Evolutionary conservation across 768 basidiomycete species (phyloP), one percentile per base, ranked within the genome.

Genomic region (Rhodotorula toruloides): DNA sequence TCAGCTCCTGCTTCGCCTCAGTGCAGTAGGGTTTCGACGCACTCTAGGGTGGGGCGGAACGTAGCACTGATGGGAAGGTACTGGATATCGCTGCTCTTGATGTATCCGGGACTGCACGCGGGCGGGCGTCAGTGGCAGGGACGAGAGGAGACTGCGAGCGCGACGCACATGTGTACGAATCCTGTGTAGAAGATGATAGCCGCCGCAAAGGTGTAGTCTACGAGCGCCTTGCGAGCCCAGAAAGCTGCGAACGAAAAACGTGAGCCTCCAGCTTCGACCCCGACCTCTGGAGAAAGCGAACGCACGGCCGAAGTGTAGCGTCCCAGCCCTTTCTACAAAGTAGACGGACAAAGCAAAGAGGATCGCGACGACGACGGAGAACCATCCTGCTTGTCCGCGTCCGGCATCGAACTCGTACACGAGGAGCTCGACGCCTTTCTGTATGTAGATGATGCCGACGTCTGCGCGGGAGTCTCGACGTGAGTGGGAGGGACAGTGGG

Each of bases 161-260:
- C 2, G 11, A 29, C 65, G 39, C 34, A 73, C 70, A 75, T 74
- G 64, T 75, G 74, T 3, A 68, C 63, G 49, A 74, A 74, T 0
- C 74, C 74, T 13, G 73, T 71, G 70, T 65, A 75, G 64, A 74
- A 69, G 39, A 76, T 65, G 42, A 74, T 60, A 2, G 69, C 63
- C 2, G 73, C 57, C 0, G 74, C 70, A 63, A 77, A 75, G 7
- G 74, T 67, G 52, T 75, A 77, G 61, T 77, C 76, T 3, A 61
- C 37, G 9, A 77, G 34, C 50, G 73, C 61, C 39, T 75, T 70
- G 31, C 76, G 60, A 11, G 70, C 43, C 63, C 70, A 70, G 46
- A 75, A 73, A 21, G 75, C 70, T 71, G 52, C 7, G 34, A 29
- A 40, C 1, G 56, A 5, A n/a, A 31, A 46, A 31, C 3, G 56